phyloP scores from a whole-genome alignment of 495 filamentous ascomycete genomes.

The Tricharina praecox region DNA sequence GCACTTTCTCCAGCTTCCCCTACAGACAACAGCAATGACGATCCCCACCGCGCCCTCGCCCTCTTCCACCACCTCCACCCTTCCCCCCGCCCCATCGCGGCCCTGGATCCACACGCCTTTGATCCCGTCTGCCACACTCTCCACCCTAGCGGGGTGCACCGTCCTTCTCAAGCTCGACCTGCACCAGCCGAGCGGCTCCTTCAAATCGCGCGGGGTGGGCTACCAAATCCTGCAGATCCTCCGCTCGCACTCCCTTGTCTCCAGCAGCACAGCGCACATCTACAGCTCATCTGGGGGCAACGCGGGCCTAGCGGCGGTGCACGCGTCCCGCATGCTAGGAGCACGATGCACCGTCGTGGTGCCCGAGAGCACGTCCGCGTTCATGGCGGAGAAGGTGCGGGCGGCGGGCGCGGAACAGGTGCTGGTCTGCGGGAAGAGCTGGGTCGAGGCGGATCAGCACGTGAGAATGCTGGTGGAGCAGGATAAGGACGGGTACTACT shows the following conservation, averaged over 20 bases:
- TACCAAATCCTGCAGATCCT: slow-evolving; percentile 52
- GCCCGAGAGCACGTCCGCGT: slow-evolving; percentile 44
- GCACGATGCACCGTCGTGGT: slow-evolving; percentile 69
- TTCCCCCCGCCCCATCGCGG: too few relatives aligned
- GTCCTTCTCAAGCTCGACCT: slow-evolving; percentile 90
- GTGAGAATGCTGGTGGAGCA: slow-evolving; percentile 44
- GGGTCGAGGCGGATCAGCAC: slow-evolving; percentile 60
- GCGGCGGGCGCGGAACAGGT: slow-evolving; percentile 52
- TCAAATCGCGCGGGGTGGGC: slow-evolving; percentile 81
- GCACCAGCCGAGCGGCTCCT: slow-evolving; percentile 81
- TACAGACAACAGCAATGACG: too few relatives aligned
- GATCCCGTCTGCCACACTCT: too few relatives aligned
- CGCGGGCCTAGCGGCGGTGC: slow-evolving; percentile 78
- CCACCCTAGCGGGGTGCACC: too few relatives aligned
- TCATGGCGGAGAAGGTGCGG: slow-evolving; percentile 58
- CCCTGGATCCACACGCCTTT: too few relatives aligned
- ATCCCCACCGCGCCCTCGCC: too few relatives aligned
- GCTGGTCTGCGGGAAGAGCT: slow-evolving; percentile 51
- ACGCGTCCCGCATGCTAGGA: slow-evolving; percentile 51
- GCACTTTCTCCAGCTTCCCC: too few relatives aligned
- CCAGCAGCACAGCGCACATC: slow-evolving; percentile 44
- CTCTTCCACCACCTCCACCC: too few relatives aligned
- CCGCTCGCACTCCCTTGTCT: slow-evolving; percentile 13
- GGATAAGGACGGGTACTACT: slow-evolving; percentile 48
- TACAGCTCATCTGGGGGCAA: slow-evolving; percentile 81